Base-by-base conservation (phyloP, 1,284 basidiomycete species). In the Melanopsichium pennsylvanicum region DNA sequence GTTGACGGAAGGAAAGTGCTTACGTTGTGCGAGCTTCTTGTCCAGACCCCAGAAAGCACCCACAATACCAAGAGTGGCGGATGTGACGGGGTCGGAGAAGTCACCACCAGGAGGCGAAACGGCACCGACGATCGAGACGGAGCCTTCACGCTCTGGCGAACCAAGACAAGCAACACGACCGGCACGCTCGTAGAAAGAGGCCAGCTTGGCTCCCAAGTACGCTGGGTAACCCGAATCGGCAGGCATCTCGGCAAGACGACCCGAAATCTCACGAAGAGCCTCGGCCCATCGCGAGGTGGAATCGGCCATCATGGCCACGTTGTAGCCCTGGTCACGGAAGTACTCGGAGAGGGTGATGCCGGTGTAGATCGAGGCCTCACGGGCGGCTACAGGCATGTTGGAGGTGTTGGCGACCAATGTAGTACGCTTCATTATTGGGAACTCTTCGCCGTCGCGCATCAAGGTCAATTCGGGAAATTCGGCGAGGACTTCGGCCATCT, bases 351-450 rank as follows among this genome's bases (percentile, higher is more conserved):
- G 87, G 0, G 96, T 99, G 84, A 99, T 98, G 79, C 96, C 96
- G 35, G 96, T 99, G 84, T 99, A 99, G 82, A 99, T 98, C 37
- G 95, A 97, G 5, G 96, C 96, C 84, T 99, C 96, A 80, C 96
- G 92, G 32, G 96, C 96, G 31, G 96, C 96, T 78, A 99, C 96
- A 74, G 96, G 96, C 96, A 99, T 99, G 85, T 99, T 98, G 56
- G 95, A 97, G 2, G 96, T 99, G 83, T 99, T 99, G 74, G 96
- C 96, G 60, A 99, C 95, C 29, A 99, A 88, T 3, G 95, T 94
- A 2, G 96, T 98, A 67, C 96, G 94, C 84, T 98, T 98, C 96
- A 99, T 99, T 86, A 99, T 98, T 33, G 96, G 96, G 82, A 97
- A 95, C 87, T 97, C 90, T 56, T 93, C 91, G 57, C 86, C 86